phyloP scores from a whole-genome alignment of 306 rosid species.

The Medicago arabica region DNA sequence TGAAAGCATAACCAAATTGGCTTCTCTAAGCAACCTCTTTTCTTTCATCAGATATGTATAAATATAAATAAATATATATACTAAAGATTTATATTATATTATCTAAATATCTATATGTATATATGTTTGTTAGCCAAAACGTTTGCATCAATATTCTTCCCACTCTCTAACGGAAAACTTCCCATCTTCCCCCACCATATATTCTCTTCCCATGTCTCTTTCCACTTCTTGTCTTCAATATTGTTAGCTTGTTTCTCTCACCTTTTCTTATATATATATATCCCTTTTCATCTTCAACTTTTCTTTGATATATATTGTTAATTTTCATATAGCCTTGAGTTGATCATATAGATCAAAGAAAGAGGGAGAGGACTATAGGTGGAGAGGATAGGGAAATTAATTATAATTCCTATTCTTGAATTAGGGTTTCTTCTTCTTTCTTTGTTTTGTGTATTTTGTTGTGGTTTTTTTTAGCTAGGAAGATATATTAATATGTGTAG shows the following conservation, averaged over 20 bases:
- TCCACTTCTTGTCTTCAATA: constrained; percentile 43
- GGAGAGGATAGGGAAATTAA: not conserved
- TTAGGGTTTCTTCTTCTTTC: constrained; percentile 45
- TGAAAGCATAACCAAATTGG: constrained; percentile 94
- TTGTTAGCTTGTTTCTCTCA: constrained; percentile 19
- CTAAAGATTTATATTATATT: not conserved
- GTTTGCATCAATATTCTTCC: constrained; percentile 85
- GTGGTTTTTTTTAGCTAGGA: not conserved
- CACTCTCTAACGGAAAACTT: constrained; percentile 91
- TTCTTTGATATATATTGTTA: constrained; percentile 21
- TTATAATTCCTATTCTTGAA: constrained; percentile 32
- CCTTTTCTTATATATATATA: not conserved
- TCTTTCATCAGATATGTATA: constrained; percentile 20
- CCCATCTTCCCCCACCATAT: constrained; percentile 66
- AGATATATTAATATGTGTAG: constrained; percentile 65
- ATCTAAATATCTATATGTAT: constrained; percentile 16
- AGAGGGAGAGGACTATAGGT: not conserved
- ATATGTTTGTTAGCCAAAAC: constrained; percentile 83
- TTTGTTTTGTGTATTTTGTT: not conserved
- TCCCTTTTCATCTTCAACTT: constrained; percentile 6
- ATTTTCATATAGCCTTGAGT: constrained; percentile 17
- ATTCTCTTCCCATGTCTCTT: constrained; percentile 46
- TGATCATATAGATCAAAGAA: constrained; percentile 39
- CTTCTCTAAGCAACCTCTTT: constrained; percentile 84
- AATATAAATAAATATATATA: too few relatives aligned